Conservation (phyloP, 108 stramenopile species). For the Nannochloropsis granulata region DNA sequence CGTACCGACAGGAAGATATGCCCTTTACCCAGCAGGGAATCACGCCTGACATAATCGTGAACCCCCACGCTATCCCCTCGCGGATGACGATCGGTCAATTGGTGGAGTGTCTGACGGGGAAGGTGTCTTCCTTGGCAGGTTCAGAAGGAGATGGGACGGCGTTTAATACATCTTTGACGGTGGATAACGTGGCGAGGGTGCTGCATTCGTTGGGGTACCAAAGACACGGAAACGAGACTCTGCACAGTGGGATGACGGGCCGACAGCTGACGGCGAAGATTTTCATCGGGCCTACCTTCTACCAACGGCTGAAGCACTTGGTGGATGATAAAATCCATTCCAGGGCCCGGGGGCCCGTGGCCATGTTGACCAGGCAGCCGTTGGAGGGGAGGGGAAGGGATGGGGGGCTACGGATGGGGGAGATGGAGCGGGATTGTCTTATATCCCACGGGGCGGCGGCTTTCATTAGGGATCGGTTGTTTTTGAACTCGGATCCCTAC, state of each 20-base stretch:
- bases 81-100: constrained; percentile 99
- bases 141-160: constrained; percentile 95
- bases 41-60: constrained; percentile 97
- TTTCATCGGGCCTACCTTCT: constrained; percentile 98
- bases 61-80: constrained; percentile 98
- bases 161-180: constrained; percentile 78
- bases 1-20: constrained; percentile 97
- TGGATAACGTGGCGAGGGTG: constrained; percentile 72
- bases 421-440: constrained; percentile 99
- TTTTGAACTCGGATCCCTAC: constrained; percentile 88
- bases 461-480: constrained; percentile 96
- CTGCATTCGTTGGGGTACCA: constrained; percentile 92
- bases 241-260: constrained; percentile 96
- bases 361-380: constrained; percentile 96
- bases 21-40: constrained; percentile 94
- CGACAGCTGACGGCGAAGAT: constrained; percentile 81
- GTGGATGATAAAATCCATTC: constrained; percentile 99
- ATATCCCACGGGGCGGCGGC: constrained; percentile 96
- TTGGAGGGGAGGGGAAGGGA: constrained; percentile 92
- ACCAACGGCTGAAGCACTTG: constrained; percentile 99
- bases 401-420: constrained; percentile 98
- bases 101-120: constrained; percentile 92
- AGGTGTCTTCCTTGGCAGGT: constrained; percentile 83
- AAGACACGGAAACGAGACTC: constrained; percentile 87
- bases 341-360: constrained; percentile 87